These are phyloP conservation scores for Solanum boliviense DNA, from an alignment of 257 asterid genomes.

Conservation along the genomic window DNA sequence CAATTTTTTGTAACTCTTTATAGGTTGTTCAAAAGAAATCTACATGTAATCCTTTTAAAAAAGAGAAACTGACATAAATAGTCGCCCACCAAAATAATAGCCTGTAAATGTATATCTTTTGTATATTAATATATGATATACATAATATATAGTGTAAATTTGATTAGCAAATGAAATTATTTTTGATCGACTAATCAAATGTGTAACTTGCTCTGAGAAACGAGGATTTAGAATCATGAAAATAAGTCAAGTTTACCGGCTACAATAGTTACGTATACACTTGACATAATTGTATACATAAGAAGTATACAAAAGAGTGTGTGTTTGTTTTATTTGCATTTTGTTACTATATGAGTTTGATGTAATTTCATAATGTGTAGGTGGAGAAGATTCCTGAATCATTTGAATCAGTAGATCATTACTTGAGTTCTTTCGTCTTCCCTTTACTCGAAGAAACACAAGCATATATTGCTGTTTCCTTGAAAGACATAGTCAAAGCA, in stretches of 20 bases:
- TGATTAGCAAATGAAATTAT: background rate
- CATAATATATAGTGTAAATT: background rate
- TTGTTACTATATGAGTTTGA: background rate
- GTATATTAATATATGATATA: too few species aligned
- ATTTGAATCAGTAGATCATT: constrained; percentile 23
- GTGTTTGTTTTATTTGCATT: background rate
- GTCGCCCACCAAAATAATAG: background rate
- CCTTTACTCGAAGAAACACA: constrained; percentile 58
- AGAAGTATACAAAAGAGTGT: background rate
- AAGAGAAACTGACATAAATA: too few species aligned
- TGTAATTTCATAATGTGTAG: constrained; percentile 9
- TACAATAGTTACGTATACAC: background rate
- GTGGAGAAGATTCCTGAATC: constrained; percentile 33
- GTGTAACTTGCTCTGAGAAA: background rate
- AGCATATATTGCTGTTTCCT: constrained; percentile 27
- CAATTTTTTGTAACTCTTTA: background rate
- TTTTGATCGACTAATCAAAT: background rate
- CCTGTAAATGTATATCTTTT: background rate
- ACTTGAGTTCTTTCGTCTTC: constrained; percentile 25
- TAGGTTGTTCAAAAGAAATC: background rate
- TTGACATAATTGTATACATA: too few species aligned
- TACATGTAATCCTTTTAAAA: background rate
- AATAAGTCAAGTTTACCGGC: background rate
- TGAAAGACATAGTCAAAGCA: constrained; percentile 21
- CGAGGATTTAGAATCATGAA: background rate